These are phyloP conservation scores for Hypoxylon sp. DNA, from an alignment of 2,329 filamentous ascomycete genomes.

Conservation along the genomic window DNA sequence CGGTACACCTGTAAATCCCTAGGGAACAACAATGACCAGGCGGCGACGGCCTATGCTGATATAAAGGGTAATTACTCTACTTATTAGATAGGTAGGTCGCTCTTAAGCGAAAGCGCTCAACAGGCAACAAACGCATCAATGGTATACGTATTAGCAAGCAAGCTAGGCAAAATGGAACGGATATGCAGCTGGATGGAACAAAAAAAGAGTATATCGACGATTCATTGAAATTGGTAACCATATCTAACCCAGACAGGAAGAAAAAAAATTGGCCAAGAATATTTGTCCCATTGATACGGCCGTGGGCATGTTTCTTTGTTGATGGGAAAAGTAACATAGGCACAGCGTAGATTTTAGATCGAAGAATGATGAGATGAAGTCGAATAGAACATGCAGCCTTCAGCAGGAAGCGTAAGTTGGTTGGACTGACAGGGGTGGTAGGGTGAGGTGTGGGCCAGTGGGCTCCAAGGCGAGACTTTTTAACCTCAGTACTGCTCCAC, in stretches of 20 bases:
- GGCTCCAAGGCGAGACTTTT: conserved; percentile 48
- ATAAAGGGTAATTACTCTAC: conserved; percentile 21
- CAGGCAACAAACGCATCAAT: conserved; percentile 37
- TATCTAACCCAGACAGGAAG: conserved; percentile 22
- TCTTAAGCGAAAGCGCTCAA: conserved; percentile 21
- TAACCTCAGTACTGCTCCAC: conserved; percentile 46
- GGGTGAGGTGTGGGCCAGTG: conserved; percentile 40
- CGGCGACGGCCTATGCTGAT: conserved; percentile 25
- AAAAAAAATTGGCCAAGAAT: conserved; percentile 14
- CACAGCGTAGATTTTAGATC: conserved; percentile 37
- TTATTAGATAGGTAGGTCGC: conserved; percentile 3
- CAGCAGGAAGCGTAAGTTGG: conserved; percentile 51
- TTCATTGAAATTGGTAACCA: conserved; percentile 21
- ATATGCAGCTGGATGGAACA: conserved; percentile 28
- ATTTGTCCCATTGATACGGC: conserved; percentile 7
- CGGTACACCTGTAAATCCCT: conserved; percentile 38
- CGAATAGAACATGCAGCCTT: conserved; percentile 54
- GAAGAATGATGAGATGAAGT: conserved; percentile 54
- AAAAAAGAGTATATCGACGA: conserved; percentile 23
- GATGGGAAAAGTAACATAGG: conserved; percentile 17
- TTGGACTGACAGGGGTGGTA: conserved; percentile 50
- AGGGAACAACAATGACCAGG: conserved; percentile 29
- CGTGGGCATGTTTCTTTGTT: conserved; percentile 32
- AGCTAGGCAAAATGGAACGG: conserved; percentile 36
- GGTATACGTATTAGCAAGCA: conserved; percentile 30